phyloP scores from a whole-genome alignment of 306 rosid species.

The Leucaena leucocephala region DNA sequence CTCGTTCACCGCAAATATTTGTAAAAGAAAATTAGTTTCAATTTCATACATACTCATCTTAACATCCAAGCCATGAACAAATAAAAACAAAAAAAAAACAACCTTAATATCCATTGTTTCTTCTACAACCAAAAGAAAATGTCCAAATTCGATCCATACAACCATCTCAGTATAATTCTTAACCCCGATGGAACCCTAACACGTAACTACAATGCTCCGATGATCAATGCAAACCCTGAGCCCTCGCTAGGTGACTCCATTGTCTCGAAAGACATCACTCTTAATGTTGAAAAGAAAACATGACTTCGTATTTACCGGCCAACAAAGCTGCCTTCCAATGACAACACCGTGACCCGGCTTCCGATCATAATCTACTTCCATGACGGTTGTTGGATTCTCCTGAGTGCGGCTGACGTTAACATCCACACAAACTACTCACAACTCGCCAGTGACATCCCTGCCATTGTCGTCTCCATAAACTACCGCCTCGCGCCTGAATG shows the following conservation, averaged over 20 bases:
- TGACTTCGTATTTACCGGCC: constrained; percentile 64
- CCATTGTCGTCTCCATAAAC: constrained; percentile 50
- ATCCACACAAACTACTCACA: constrained; percentile 32
- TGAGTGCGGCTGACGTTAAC: not conserved
- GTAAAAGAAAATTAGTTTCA: not conserved
- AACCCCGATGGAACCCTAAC: constrained; percentile 56
- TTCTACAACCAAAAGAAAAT: constrained; percentile 25
- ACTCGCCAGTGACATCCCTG: constrained; percentile 41
- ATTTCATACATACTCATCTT: not conserved
- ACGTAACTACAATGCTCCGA: constrained; percentile 31
- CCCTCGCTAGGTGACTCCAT: constrained; percentile 30
- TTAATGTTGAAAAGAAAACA: constrained; percentile 31
- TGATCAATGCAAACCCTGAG: constrained; percentile 27
- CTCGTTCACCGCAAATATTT: constrained; percentile 11
- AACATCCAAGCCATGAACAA: not conserved
- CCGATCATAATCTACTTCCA: constrained; percentile 62
- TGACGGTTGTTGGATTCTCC: constrained; percentile 52
- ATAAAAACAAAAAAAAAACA: not conserved
- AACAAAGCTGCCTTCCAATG: constrained; percentile 60
- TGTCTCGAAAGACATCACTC: constrained; percentile 53
- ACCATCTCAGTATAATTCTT: constrained; percentile 37
- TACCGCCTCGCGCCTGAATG: constrained; percentile 55
- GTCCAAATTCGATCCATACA: constrained; percentile 61
- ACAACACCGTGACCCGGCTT: constrained; percentile 52
- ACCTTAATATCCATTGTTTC: not conserved